These are phyloP conservation scores for Paramecium sexaurelia DNA, from an alignment of 73 alveolate genomes.

Conservation along the genomic window DNA sequence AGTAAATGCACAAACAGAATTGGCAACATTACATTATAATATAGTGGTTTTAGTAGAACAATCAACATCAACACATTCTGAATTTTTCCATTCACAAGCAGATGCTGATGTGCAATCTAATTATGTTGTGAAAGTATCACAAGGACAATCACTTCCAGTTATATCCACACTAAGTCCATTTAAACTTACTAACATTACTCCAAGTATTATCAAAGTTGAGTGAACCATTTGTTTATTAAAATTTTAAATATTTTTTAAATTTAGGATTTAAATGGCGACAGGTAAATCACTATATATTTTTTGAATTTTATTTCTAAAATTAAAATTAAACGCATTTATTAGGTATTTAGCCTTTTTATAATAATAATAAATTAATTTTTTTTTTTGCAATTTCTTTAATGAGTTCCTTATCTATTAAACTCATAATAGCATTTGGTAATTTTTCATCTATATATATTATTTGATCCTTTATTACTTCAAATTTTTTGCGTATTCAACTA, in stretches of 20 bases:
- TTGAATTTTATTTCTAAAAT: background rate
- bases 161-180: background rate
- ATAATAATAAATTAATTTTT: background rate
- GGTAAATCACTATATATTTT: background rate
- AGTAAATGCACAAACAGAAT: background rate
- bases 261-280: background rate
- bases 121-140: background rate
- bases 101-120: background rate
- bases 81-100: background rate
- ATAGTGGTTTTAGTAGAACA: constrained; percentile 9
- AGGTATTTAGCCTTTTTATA: background rate
- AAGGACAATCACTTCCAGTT: background rate
- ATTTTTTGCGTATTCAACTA: no score
- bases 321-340: background rate
- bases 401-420: background rate
- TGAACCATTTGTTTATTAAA: background rate
- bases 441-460: no score
- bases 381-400: background rate
- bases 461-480: no score
- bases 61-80: constrained; percentile 1
- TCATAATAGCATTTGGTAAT: no score
- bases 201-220: background rate
- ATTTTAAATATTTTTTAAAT: background rate
- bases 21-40: background rate
- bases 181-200: background rate